A percentile compares a stretch with the other conserved stretches of the same genome.
Evolutionary conservation across 1,139 yeast genomes (phyloP).

Genomic region (Yamadazyma sp.): DNA sequence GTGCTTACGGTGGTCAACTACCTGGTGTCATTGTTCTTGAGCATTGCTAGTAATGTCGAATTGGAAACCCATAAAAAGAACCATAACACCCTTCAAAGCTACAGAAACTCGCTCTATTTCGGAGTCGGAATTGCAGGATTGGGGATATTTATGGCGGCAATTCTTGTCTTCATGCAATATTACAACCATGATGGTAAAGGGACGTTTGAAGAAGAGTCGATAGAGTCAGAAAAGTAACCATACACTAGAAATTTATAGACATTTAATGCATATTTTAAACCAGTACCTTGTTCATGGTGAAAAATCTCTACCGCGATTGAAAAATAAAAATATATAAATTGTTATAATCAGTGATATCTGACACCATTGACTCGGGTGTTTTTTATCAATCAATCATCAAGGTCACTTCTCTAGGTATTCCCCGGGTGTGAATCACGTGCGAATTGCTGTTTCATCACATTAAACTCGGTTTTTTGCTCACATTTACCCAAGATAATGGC

Average conservation of each 20-base stretch:
- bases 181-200: constrained; percentile 9
- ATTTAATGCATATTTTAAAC: constrained; percentile 1
- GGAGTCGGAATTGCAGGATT: constrained; percentile 39
- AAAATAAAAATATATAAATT: constrained; percentile 1
- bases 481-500: neutral
- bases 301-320: constrained; percentile 2
- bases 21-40: constrained; percentile 52
- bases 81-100: constrained; percentile 28
- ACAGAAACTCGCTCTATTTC: constrained; percentile 46
- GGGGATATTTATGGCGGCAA: constrained; percentile 30
- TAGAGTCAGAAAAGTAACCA: constrained; percentile 1
- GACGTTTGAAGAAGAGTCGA: constrained; percentile 7
- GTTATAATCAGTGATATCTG: neutral
- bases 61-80: constrained; percentile 25
- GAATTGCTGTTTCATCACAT: neutral
- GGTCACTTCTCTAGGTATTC: no score
- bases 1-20: constrained; percentile 56
- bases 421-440: neutral
- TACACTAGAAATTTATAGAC: neutral
- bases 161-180: constrained; percentile 29
- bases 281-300: neutral
- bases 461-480: neutral
- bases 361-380: neutral
- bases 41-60: constrained; percentile 53
- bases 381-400: constrained; percentile 2